Conservation (phyloP, 2,329 filamentous ascomycete species). For the Exophiala bonariae region DNA sequence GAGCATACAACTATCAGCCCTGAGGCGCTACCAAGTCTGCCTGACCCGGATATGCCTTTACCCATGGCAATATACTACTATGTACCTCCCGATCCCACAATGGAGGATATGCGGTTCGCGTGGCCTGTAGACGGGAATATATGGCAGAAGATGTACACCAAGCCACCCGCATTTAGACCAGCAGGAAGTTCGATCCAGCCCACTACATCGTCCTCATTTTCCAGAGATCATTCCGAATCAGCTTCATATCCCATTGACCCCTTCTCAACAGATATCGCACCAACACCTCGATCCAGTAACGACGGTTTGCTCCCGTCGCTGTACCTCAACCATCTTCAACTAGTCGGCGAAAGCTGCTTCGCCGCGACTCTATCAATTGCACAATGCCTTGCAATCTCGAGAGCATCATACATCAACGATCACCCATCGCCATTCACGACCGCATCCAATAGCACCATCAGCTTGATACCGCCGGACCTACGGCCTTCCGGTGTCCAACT, state of each 20-base stretch:
- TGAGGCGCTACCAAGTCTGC: not conserved
- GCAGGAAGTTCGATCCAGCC: not conserved
- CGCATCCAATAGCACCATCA: constrained; percentile 11
- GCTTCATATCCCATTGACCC: too few species aligned
- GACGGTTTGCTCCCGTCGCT: constrained; percentile 9
- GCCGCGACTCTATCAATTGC: constrained; percentile 20
- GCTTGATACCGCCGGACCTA: constrained; percentile 15
- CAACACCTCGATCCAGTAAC: too few species aligned
- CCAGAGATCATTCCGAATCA: too few species aligned
- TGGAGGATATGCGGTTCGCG: constrained; percentile 12
- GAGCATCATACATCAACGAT: constrained; percentile 21
- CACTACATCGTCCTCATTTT: not conserved
- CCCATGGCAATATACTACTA: constrained; percentile 14
- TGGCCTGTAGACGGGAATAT: constrained; percentile 13
- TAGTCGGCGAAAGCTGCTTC: constrained; percentile 23
- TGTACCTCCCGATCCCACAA: constrained; percentile 10
- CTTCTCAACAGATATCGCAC: too few species aligned
- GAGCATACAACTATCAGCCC: too few species aligned
- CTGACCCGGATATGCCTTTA: constrained; percentile 12
- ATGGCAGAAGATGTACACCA: constrained; percentile 12
- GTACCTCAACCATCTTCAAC: constrained; percentile 19
- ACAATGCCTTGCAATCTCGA: constrained; percentile 13
- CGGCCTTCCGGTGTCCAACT: constrained; percentile 17
- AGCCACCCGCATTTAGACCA: constrained; percentile 5
- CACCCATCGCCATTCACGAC: constrained; percentile 22